Percentiles rank a stretch among this genome's conserved stretches.
Evolutionary conservation across 1,284 basidiomycete genomes (phyloP).

Genomic region (Fomes fomentarius): DNA sequence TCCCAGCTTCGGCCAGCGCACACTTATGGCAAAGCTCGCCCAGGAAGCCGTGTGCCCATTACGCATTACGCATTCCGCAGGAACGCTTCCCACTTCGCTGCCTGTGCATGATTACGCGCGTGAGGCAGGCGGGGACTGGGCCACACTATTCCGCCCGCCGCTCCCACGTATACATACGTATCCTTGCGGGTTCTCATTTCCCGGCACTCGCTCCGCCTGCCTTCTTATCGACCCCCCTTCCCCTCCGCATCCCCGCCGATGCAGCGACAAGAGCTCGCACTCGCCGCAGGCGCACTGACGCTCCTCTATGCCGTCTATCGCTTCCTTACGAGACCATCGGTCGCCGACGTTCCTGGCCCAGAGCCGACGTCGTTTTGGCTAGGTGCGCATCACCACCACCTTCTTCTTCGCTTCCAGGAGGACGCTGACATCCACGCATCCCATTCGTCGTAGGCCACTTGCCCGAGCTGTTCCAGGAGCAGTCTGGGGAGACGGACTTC

Average conservation of each 20-base stretch:
- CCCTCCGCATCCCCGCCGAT: constrained; percentile 6
- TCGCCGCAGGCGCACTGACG: constrained; percentile 13
- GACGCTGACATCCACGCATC: not conserved
- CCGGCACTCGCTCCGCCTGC: not conserved
- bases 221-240: constrained; percentile 8
- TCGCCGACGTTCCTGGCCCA: constrained; percentile 32
- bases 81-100: not conserved
- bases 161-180: constrained; percentile 23
- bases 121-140: not conserved
- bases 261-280: constrained; percentile 15
- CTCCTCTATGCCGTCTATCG: constrained; percentile 24
- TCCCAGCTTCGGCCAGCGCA: not conserved
- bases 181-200: constrained; percentile 2
- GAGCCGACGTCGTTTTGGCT: constrained; percentile 32
- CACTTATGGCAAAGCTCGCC: not conserved
- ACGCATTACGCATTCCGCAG: not conserved
- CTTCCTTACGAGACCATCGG: constrained; percentile 18
- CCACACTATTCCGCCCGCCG: constrained; percentile 1
- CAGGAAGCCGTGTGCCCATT: not conserved
- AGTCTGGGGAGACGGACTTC: constrained; percentile 53
- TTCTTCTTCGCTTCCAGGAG: not conserved
- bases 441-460: constrained; percentile 45
- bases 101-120: not conserved
- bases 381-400: constrained; percentile 16
- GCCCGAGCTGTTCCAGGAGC: constrained; percentile 51